Conservation (phyloP, 1,139 yeast species). For the Meyerozyma smithsonii region DNA sequence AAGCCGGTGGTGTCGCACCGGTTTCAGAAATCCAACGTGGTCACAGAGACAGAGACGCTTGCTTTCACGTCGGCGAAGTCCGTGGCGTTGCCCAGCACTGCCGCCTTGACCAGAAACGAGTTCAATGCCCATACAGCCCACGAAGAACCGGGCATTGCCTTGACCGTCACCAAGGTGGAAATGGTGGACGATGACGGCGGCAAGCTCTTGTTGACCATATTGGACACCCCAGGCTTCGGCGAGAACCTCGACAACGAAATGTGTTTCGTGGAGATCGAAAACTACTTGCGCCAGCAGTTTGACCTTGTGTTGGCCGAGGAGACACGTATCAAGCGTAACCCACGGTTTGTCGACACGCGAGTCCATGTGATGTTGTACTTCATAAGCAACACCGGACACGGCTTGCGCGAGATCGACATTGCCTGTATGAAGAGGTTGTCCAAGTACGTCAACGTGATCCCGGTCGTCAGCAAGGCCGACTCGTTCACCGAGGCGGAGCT, state of each 20-base stretch:
- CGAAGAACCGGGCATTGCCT: conserved; percentile 57
- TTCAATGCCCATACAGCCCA: conserved; percentile 41
- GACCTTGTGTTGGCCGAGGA: conserved; percentile 92
- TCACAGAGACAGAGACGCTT: conserved; percentile 43
- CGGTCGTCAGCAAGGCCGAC: conserved; percentile 85
- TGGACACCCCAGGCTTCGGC: conserved; percentile 80
- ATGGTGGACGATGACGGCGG: conserved; percentile 74
- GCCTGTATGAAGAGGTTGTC: conserved; percentile 75
- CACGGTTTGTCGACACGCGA: conserved; percentile 71
- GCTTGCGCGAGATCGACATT: conserved; percentile 68
- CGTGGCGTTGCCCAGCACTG: conserved; percentile 46
- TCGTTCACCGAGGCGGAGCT: conserved; percentile 77
- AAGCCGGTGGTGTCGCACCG: conserved; percentile 57
- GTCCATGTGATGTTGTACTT: conserved; percentile 71
- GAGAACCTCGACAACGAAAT: conserved; percentile 61
- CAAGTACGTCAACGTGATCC: conserved; percentile 79
- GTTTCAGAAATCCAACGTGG: conserved; percentile 27
- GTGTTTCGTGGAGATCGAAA: conserved; percentile 65
- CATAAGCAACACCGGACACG: conserved; percentile 74
- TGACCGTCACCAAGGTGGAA: conserved; percentile 67
- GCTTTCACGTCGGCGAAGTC: conserved; percentile 37
- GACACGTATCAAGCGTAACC: conserved; percentile 83
- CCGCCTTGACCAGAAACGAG: conserved; percentile 37
- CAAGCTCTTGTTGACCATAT: conserved; percentile 54
- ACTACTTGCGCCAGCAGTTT: conserved; percentile 47